A percentile compares a stretch with the other conserved stretches of the same genome.
These are phyloP conservation scores for Waltiozyma sp. DNA, from an alignment of 1,139 yeast species.

Conservation along the genomic window DNA sequence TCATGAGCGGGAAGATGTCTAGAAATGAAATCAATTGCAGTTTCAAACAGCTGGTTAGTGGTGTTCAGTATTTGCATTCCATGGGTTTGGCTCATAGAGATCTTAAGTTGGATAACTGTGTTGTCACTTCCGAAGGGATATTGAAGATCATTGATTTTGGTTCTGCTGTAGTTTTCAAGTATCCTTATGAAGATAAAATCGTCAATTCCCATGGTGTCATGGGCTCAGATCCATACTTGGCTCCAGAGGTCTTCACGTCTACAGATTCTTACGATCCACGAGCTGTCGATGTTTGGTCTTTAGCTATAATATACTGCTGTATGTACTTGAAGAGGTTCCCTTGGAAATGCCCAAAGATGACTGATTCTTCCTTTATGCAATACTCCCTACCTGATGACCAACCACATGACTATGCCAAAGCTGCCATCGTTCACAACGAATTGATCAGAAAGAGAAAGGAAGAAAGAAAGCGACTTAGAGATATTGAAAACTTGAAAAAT, in stretches of 20 bases:
- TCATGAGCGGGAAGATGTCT: constrained; percentile 92
- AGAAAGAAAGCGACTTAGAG: constrained; percentile 16
- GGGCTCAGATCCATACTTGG: constrained; percentile 95
- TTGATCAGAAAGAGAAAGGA: constrained; percentile 28
- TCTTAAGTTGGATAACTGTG: constrained; percentile 89
- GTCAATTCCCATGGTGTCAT: constrained; percentile 88
- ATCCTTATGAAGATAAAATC: constrained; percentile 73
- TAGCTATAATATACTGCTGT: constrained; percentile 91
- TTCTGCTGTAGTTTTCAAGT: constrained; percentile 85
- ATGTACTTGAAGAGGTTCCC: constrained; percentile 92
- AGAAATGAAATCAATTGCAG: constrained; percentile 81
- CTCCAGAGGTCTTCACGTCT: constrained; percentile 75
- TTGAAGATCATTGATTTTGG: constrained; percentile 93
- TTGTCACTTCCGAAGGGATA: constrained; percentile 74
- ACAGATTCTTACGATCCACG: constrained; percentile 77
- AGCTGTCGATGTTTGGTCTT: constrained; percentile 91
- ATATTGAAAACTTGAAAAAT: constrained; percentile 15
- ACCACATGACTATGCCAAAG: constrained; percentile 32
- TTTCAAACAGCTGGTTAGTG: constrained; percentile 75
- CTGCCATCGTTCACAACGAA: constrained; percentile 37
- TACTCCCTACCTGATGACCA: constrained; percentile 32
- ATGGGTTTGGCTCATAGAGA: constrained; percentile 95
- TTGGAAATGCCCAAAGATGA: constrained; percentile 85
- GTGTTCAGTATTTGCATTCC: constrained; percentile 73
- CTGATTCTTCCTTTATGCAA: constrained; percentile 79